Base-by-base conservation (phyloP, 2,329 filamentous ascomycete genomes). In the Diaporthe ilicicola region DNA sequence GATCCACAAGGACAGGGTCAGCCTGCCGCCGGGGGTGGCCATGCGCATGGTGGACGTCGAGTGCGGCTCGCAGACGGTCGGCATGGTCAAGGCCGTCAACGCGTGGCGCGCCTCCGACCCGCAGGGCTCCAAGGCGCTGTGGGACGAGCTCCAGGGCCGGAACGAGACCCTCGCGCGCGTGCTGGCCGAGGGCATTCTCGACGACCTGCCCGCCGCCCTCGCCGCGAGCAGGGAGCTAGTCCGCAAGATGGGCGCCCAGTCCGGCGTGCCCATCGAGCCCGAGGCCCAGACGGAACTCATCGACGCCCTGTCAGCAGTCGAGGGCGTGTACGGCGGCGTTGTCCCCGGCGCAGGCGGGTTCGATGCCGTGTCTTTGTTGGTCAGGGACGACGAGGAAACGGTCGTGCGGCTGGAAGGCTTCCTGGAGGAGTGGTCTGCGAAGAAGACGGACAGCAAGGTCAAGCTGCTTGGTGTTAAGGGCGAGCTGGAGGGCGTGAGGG, bases 11-110 rank as follows among this genome's bases (percentile, higher is more conserved):
- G 89, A 91, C 6, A 88, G 86, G 19, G 90, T 95, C 66, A 87
- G 86, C 72, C 86, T 98, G 71, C 95, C 95, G 0, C 77, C 81
- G 0, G 94, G 93, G 0, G 84, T 97, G 75, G 88, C 92, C 29
- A 85, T 98, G 75, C 89, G 97, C 72, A 96, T 99, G 92, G 97
- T 94, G 78, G 96, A 99, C 78, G 96, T 99, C 8, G 94, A 97
- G 79, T 97, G 95, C 78, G 96, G 96, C 39, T 95, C 92, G 61
- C 90, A 97, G 84, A 98, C 95, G 9, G 95, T 97, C 0, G 89
- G 94, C 17, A 98, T 99, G 96, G 96, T 98, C 46, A 97, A 95
- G 83, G 89, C 93, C 78, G 93, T 99, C 17, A 86, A 98, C 3
- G 88, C 88, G 39, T 99, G 96, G 96, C 87, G 93, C 65, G 88